Evolutionary conservation across 352 stramenopile genomes (phyloP), one percentile per base, ranked within the genome.

Genomic region (Globisporangium acanthophoron): DNA sequence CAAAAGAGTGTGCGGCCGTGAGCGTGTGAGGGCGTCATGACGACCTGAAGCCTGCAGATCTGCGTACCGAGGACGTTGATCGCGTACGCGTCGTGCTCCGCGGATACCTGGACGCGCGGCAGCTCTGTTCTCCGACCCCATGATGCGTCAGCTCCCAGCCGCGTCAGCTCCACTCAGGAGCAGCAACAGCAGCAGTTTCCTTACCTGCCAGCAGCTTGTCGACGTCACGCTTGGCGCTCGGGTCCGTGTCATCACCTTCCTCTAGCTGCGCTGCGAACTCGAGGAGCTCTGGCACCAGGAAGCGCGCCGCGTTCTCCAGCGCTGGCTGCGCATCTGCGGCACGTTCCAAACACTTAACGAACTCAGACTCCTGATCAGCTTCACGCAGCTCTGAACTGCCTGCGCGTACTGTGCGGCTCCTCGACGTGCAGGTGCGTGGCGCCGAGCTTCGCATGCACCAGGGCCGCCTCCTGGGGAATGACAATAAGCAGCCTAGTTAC

Each of bases 401-500:
- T 11, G 33, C 18, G 64, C 67, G 60, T 69, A 89, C 79, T 73
- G 59, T 87, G 76, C 0, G 76, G 77, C 35, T 89, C 79, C 59
- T 89, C 77, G 37, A 86, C 76, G 48, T 78, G 66, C 33, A 86
- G 65, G 59, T 79, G 80, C 24, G 56, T 67, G 12, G 71, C 66
- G 1, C 79, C 79, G 5, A 87, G 62, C 54, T 75, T 77, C 4
- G 66, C 66, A 35, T 74, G 63, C 27, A 50, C 64, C 5, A 72
- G 50, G 20, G 70, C 73, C 4, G 48, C 46, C 43, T 87, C 69
- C 78, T 88, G 48, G 15, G 46, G 13, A 65, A 21, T 1, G 1
- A 43, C 3, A 50, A 5, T 40, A 24, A 15, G 7, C 18, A 12
- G 31, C 20, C 7, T 8, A 39, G 33, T 9, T 35, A 1, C 8